A percentile compares a stretch with the other conserved stretches of the same genome.
phyloP scores from a whole-genome alignment of 805 yeast genomes.

The Grigorovia humatica region DNA sequence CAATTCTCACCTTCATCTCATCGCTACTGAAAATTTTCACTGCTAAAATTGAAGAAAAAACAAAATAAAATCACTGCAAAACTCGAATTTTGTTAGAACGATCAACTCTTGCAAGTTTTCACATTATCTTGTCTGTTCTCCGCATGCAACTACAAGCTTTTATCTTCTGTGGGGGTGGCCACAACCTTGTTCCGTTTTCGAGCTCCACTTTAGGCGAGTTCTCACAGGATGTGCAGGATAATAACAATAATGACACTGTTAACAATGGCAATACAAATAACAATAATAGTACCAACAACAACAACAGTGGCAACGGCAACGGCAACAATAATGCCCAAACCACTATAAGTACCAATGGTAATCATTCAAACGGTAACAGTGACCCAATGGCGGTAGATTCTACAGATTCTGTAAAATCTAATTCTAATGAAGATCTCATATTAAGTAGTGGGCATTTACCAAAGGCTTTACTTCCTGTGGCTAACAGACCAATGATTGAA shows the following conservation, averaged over 20 bases:
- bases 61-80: no score
- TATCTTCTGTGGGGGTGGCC: conserved; percentile 81
- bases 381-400: background rate
- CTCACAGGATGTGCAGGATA: background rate
- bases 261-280: background rate
- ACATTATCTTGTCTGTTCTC: no score
- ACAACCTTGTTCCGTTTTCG: conserved; percentile 54
- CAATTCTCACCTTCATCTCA: background rate
- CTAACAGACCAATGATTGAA: conserved; percentile 78
- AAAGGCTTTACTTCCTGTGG: conserved; percentile 83
- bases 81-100: no score
- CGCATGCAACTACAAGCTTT: conserved; percentile 59
- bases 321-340: background rate
- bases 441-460: conserved; percentile 30
- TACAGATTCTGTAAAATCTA: conserved; percentile 11
- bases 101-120: no score
- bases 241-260: background rate
- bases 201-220: conserved; percentile 3
- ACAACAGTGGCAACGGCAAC: conserved; percentile 16
- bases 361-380: no score
- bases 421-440: conserved; percentile 30
- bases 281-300: background rate
- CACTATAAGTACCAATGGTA: no score
- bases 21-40: background rate
- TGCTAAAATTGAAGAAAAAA: no score